Evolutionary conservation across 441 rosid species (phyloP), one percentile per base, ranked within the genome.

Genomic region (Arabidopsis lyrata): DNA sequence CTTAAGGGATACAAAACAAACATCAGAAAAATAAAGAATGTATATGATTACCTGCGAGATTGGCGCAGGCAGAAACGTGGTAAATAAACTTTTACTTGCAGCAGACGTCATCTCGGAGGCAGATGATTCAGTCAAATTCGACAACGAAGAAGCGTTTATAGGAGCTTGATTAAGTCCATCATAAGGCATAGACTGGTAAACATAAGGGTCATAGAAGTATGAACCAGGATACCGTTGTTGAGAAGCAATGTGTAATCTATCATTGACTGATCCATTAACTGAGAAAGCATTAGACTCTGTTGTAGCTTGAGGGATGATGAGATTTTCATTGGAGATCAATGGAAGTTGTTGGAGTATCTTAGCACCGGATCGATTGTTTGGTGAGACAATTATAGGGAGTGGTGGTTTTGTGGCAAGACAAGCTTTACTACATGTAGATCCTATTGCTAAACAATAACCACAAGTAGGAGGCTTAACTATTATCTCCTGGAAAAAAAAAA

Each of bases 41-140:
- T 47, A 4, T 44, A 6, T 6, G 50, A 48, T 16, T 34, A 56
- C 61, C 14, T 4, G 41, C 34, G 10, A 12, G 0, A 53, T 1
- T 29, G 59, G 60, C 15, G 39, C 7, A 32, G 5, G 73, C 45
- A 38, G 70, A 31, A 63, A 61, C 29, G 66, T 68, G 35, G 63
- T 24, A 22, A 59, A 48, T 8, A 50, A 42, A 41, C 62, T 74
- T 6, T 36, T 24, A 58, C 35, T 20, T 24, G 56, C 24, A 16
- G 52, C 12, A 48, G 7, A 45, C 50, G 10, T 45, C 18, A 45
- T 1, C 22, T 15, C 8, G 1, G 9, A 45, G 22, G 50, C 22
- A 45, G 50, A 45, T 45, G 50, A 16, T 22, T 15, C 22, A 45
- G 1, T 22, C 20, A 15, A 6, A 7, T 45, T 4, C 5, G 50